phyloP scores from a whole-genome alignment of 2,329 filamentous ascomycete species.

The Pseudodiploospora longispora region DNA sequence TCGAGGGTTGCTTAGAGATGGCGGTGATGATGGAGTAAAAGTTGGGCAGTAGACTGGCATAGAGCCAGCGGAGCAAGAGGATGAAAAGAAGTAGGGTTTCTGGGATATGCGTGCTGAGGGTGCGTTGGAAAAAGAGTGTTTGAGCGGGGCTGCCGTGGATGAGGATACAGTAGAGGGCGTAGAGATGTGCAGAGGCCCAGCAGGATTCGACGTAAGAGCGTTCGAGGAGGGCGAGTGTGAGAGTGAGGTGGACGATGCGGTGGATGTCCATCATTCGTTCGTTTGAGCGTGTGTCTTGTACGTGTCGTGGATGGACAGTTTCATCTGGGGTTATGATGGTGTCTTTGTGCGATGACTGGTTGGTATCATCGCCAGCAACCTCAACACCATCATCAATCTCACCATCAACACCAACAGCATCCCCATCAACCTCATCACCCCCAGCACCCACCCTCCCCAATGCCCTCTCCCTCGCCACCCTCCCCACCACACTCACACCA shows the following conservation, averaged over 20 bases:
- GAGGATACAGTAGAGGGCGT: constrained; percentile 17
- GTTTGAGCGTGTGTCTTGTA: too few relatives aligned
- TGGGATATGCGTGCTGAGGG: too few relatives aligned
- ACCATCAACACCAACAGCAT: too few relatives aligned
- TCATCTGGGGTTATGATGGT: too few relatives aligned
- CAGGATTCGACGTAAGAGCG: constrained; percentile 19
- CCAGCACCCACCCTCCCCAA: not conserved
- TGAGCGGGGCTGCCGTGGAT: constrained; percentile 8
- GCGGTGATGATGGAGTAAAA: not conserved
- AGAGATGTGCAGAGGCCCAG: constrained; percentile 18
- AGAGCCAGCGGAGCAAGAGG: constrained; percentile 13
- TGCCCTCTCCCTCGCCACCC: constrained; percentile 1
- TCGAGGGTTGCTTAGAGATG: too few relatives aligned
- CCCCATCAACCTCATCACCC: not conserved
- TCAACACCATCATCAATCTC: not conserved
- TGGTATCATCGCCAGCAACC: not conserved
- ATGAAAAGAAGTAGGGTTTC: constrained; percentile 2
- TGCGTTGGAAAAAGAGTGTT: constrained; percentile 3
- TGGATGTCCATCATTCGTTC: not conserved
- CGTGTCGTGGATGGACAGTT: too few relatives aligned
- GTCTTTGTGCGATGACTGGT: too few relatives aligned
- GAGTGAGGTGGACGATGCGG: constrained; percentile 15
- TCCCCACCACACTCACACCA: not conserved
- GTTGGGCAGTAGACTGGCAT: constrained; percentile 6
- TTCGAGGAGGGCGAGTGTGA: constrained; percentile 21